Conservation (phyloP, 1,284 basidiomycete species). For the Boletus sp. region DNA sequence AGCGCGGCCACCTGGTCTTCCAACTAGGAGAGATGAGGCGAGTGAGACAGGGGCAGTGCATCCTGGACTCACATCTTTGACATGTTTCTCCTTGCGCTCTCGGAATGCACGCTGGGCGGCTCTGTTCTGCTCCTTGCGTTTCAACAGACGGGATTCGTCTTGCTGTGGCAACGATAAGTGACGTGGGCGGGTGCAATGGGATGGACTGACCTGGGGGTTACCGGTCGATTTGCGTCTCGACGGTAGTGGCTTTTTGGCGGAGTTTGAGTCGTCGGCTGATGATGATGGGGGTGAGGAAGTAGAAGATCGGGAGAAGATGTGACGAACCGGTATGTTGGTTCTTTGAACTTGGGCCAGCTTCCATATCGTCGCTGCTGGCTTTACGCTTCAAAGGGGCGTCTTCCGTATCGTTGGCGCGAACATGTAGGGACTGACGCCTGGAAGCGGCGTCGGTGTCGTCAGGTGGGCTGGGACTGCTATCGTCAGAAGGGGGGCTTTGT, state of each 20-base stretch:
- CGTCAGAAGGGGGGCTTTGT: slow-evolving; percentile 54
- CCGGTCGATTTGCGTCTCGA: slow-evolving; percentile 45
- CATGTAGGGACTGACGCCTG: slow-evolving; percentile 31
- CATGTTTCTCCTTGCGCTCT: slow-evolving; percentile 86
- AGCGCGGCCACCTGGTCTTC: slow-evolving; percentile 80
- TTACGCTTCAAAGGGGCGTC: slow-evolving; percentile 66
- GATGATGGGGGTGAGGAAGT: not conserved
- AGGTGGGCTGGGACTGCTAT: slow-evolving; percentile 73
- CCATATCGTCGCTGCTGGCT: slow-evolving; percentile 60
- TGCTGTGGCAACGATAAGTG: slow-evolving; percentile 32
- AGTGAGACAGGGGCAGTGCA: slow-evolving; percentile 8
- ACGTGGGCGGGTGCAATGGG: not conserved
- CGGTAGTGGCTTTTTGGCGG: slow-evolving; percentile 30
- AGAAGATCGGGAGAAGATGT: slow-evolving; percentile 1
- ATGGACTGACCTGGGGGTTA: slow-evolving; percentile 38
- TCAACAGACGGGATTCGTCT: slow-evolving; percentile 71
- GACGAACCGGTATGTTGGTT: slow-evolving; percentile 59
- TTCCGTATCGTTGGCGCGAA: slow-evolving; percentile 40
- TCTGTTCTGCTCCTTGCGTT: slow-evolving; percentile 85
- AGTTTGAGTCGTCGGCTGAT: slow-evolving; percentile 23
- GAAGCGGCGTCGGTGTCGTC: slow-evolving; percentile 39
- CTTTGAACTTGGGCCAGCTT: slow-evolving; percentile 64
- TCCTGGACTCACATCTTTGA: slow-evolving; percentile 69
- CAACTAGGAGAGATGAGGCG: slow-evolving; percentile 45
- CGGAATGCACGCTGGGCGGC: slow-evolving; percentile 84